These are phyloP conservation scores for Fusarium sambucinum DNA, from an alignment of 2,329 filamentous ascomycete species.

Conservation along the genomic window DNA sequence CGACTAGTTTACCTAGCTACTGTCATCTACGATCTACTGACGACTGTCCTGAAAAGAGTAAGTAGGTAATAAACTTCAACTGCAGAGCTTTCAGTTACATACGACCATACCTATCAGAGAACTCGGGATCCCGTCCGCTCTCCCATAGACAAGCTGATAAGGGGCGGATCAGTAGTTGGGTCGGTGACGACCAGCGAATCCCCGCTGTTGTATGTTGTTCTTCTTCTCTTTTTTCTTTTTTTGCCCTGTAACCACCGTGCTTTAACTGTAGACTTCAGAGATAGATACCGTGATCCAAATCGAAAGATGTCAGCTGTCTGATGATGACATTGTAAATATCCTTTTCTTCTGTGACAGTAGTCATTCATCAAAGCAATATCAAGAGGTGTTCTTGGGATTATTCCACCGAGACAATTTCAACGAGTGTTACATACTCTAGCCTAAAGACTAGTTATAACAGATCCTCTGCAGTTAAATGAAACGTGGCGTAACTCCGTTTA, in stretches of 20 bases:
- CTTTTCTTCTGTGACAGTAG: neutral
- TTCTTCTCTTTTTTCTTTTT: neutral
- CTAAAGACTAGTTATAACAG: rapidly evolving
- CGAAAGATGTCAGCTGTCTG: too few species aligned
- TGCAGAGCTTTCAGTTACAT: rapidly evolving
- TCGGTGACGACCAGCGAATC: constrained; percentile 9
- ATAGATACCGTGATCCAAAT: too few species aligned
- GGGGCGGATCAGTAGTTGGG: constrained; percentile 8
- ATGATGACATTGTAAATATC: neutral
- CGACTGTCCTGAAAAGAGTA: rapidly evolving
- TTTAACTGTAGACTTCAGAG: neutral
- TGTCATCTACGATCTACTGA: neutral
- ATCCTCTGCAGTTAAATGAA: rapidly evolving
- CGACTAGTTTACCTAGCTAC: rapidly evolving
- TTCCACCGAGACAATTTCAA: too few species aligned
- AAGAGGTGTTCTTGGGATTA: neutral
- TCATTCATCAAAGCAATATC: neutral
- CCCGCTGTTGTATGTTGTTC: neutral
- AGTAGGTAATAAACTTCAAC: neutral
- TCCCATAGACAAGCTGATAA: constrained; percentile 4
- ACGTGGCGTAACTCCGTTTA: neutral
- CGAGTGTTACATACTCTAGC: too few species aligned
- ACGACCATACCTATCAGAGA: constrained; percentile 3
- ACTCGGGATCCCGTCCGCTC: constrained; percentile 4
- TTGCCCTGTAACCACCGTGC: neutral